phyloP scores from a whole-genome alignment of 2,329 filamentous ascomycete species.

The Eutypella sp. region DNA sequence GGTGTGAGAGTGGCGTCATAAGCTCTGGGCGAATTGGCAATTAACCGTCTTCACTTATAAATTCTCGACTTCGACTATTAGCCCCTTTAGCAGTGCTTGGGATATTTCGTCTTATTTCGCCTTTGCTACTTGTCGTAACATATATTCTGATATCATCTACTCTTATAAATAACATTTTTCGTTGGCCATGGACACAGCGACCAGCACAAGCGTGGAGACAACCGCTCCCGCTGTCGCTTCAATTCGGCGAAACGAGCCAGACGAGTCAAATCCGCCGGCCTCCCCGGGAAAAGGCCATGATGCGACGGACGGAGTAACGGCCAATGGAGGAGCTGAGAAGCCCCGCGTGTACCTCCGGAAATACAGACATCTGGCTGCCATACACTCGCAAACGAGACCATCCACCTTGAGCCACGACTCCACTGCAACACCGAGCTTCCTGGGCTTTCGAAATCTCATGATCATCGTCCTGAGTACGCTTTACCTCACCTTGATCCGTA shows the following conservation, averaged over 20 bases:
- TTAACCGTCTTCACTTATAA: neutral
- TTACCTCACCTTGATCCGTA: neutral
- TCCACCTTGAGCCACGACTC: constrained; percentile 87
- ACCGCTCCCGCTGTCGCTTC: constrained; percentile 11
- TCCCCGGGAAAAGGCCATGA: neutral
- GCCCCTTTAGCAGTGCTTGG: no score
- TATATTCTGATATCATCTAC: neutral
- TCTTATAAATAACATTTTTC: neutral
- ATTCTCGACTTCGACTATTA: no score
- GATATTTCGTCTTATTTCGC: neutral
- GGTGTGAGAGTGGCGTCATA: constrained; percentile 1
- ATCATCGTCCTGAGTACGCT: constrained; percentile 76
- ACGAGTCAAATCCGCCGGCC: constrained; percentile 5
- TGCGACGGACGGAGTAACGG: constrained; percentile 5
- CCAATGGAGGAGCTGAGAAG: constrained; percentile 28
- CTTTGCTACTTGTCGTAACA: neutral
- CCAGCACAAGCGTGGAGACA: constrained; percentile 31
- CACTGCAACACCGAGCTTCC: constrained; percentile 69
- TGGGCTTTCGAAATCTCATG: constrained; percentile 95
- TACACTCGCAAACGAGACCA: constrained; percentile 66
- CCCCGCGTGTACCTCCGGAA: constrained; percentile 48
- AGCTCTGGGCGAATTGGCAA: neutral
- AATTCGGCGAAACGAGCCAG: constrained; percentile 16
- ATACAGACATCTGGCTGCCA: constrained; percentile 87
- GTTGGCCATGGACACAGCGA: constrained; percentile 36